Base-by-base conservation (phyloP, 2,329 filamentous ascomycete species). In the Aspergillus sergii region DNA sequence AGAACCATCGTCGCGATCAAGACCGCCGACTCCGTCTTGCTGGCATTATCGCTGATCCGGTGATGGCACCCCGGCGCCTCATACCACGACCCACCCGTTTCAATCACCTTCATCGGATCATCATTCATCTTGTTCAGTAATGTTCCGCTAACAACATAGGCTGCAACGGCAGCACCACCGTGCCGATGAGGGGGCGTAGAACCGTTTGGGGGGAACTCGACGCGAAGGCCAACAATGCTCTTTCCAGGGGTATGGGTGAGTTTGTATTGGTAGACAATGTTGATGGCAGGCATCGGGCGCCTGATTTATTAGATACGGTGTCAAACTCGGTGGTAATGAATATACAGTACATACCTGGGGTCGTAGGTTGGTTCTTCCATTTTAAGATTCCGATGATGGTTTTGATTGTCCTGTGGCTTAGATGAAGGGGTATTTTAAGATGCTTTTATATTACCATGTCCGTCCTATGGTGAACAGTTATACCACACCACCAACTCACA, bases 51-150 rank as follows among this genome's bases (percentile, higher is more conserved):
- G 23, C 79, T 80, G 11, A 83, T 78, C 6, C 76, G 78, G 59
- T 85, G 82, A 51, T 83, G 80, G n/a, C 83, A 85, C 0, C 81
- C 80, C 0, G 82, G 82, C 2, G 76, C 72, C 68, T 85, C 82
- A 23, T 75, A 76, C 68, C 80, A 84, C 11, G 70, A 78, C 12
- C 80, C 78, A 0, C 81, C 81, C 0, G 72, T 63, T 1, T 69
- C 28, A 54, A 80, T 76, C 1, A 79, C 67, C 46, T 74, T 69
- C 34, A 82, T 79, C 1, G 78, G 77, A 6, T 81, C 77, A 8
- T 80, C 68, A 39, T 85, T 84, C 83, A 85, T 85, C 28, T 82
- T 81, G 61, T 82, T 84, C 8, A 80, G 66, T 6, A 82, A 59
- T 4, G 72, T 68, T n/a, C 82, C 82, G 21, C 72, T 70, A 41